Base-by-base conservation (phyloP, 1,284 basidiomycete species). In the Apiotrichum gracile region DNA sequence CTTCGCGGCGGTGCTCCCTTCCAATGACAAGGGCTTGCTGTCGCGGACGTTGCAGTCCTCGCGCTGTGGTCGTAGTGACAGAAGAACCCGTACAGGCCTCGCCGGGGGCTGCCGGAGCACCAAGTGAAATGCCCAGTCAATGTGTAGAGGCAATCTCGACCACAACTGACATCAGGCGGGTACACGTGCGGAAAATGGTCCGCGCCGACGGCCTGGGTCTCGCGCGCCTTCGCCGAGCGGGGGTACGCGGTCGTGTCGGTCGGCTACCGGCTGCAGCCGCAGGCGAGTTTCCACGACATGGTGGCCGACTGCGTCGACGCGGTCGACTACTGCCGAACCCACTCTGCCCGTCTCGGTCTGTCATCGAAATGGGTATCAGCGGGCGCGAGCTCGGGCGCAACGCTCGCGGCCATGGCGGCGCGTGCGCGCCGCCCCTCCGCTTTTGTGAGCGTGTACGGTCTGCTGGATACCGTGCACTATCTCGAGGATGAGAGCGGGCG, bases 231-330 rank as follows among this genome's bases (percentile, higher is more conserved):
- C 51, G 39, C 25, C 2, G 37, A 45, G 13, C 22, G 47, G 2
- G 61, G 58, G 2, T 70, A 64, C 45, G 62, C 63, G 34, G 57
- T 70, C 41, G 63, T 68, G 21, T 67, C 65, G 5, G 60, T 63
- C 4, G 62, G 57, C 4, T 68, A 68, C 56, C 57, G 68, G 6
- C 60, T 64, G 33, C 52, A 54, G 26, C 68, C 68, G 4, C 60
- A 68, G 24, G 65, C 58, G 13, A 19, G n/a, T 12, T 24, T 68
- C 17, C 19, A 25, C 13, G 65, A 70, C 26, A 55, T 59, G 45
- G 31, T 64, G n/a, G 34, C 61, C 16, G 68, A 70, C 44, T 47
- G 43, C 33, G 33, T 52, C 7, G 60, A 62, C 42, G 62, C 65
- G 0, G 55, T 49, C n/a, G 35, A 34, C 5, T 69, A 63, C 61